Evolutionary conservation across 139 green algal species (phyloP).

Genomic region (Raphidocelis subcapitata): DNA sequence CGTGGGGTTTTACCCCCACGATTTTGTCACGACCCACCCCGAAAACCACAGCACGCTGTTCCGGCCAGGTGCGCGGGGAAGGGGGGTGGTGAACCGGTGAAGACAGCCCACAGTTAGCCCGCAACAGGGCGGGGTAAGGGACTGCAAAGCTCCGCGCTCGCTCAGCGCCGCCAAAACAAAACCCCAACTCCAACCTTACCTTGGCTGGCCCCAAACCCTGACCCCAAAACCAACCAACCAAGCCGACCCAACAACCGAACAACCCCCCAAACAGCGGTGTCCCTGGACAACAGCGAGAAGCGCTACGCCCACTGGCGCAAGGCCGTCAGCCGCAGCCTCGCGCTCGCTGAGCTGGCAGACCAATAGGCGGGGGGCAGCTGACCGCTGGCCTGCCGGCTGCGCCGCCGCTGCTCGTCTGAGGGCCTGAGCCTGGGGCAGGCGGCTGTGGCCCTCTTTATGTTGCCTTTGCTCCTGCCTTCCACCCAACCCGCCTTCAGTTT

Average conservation of each 20-base stretch:
- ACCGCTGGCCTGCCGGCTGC: too few species aligned
- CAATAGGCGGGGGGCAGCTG: neutral
- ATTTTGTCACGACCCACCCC: slow-evolving; percentile 33
- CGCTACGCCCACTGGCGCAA: slow-evolving; percentile 68
- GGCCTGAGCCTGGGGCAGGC: too few species aligned
- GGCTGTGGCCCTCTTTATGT: too few species aligned
- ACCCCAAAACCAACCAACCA: too few species aligned
- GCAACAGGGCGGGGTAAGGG: neutral
- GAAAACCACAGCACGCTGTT: neutral
- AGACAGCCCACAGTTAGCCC: neutral
- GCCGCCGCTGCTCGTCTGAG: too few species aligned
- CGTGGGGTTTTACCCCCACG: slow-evolving; percentile 76
- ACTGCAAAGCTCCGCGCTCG: too few species aligned
- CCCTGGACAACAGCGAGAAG: slow-evolving; percentile 29
- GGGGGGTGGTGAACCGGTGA: neutral
- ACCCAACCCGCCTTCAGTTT: too few species aligned
- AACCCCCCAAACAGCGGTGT: slow-evolving; percentile 1
- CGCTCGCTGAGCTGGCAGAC: slow-evolving; percentile 54
- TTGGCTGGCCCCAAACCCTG: too few species aligned
- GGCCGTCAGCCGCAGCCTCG: slow-evolving; percentile 67
- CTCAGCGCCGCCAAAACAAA: too few species aligned
- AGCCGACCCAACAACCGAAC: too few species aligned
- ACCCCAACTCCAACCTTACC: too few species aligned
- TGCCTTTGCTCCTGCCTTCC: too few species aligned
- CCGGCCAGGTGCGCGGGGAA: neutral